Evolutionary conservation across 1,139 yeast species (phyloP).

Genomic region (Scheffersomyces illinoinensis): DNA sequence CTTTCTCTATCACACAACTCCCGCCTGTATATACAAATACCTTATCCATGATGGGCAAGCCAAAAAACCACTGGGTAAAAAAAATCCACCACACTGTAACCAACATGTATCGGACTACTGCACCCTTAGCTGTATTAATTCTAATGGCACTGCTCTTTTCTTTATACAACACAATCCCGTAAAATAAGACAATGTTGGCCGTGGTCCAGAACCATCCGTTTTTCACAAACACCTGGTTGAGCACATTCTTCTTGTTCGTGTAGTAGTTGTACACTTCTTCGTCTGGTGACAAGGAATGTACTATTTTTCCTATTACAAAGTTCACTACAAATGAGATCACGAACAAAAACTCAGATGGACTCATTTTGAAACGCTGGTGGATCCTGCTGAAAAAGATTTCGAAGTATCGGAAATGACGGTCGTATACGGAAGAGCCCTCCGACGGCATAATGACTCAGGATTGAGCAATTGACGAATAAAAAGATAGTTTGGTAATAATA

Average conservation of each 20-base stretch:
- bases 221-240: slow-evolving; percentile 78
- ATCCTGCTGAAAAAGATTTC: slow-evolving; percentile 5
- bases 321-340: slow-evolving; percentile 31
- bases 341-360: slow-evolving; percentile 25
- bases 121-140: slow-evolving; percentile 12
- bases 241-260: slow-evolving; percentile 60
- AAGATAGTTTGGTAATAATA: background rate
- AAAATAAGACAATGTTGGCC: slow-evolving; percentile 28
- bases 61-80: slow-evolving; percentile 89
- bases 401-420: slow-evolving; percentile 17
- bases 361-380: slow-evolving; percentile 10
- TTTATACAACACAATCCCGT: slow-evolving; percentile 13
- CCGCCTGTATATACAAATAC: slow-evolving; percentile 86
- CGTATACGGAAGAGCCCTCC: slow-evolving; percentile 17
- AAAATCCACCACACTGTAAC: slow-evolving; percentile 79
- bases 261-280: slow-evolving; percentile 55
- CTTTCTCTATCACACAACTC: slow-evolving; percentile 42
- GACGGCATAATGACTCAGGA: background rate
- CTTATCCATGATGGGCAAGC: slow-evolving; percentile 86
- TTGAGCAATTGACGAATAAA: background rate
- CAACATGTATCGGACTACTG: slow-evolving; percentile 39
- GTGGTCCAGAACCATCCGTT: slow-evolving; percentile 95
- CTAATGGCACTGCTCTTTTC: background rate
- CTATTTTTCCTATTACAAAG: slow-evolving; percentile 32
- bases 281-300: slow-evolving; percentile 33